Evolutionary conservation across 768 basidiomycete species (phyloP), one percentile per base, ranked within the genome.

Genomic region (Boletus rex-veris): DNA sequence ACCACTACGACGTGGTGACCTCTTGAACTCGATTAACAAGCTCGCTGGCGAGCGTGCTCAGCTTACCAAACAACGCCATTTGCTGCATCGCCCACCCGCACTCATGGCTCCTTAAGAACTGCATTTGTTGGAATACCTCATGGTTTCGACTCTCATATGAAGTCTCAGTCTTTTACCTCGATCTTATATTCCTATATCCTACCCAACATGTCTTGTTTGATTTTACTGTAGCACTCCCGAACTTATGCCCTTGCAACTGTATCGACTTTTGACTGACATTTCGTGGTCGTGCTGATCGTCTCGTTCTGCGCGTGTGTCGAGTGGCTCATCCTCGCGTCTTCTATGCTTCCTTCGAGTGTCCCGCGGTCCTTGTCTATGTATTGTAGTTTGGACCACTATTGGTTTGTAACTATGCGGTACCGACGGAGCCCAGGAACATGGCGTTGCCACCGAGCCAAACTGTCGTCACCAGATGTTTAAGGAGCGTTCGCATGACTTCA

Each of bases 21-120:
- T 92, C 7, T 70, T 90, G 55, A 91, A 91, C 53, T 82, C 89
- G 15, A 92, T 92, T 65, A 85, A 85, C 64, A 88, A 88, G 69
- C 80, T 91, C 44, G 88, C 86, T 14, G 78, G 83, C 53, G 86
- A 88, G 66, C 80, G 83, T 9, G 73, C 68, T n/a, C 67, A 69
- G 37, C 54, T 65, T 36, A 48, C 57, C 35, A 72, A 68, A 48
- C 69, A 72, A 42, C 71, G 60, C 1, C 69, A 65, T 48, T 48
- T 71, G 12, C 43, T 71, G 33, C 69, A 72, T 26, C 55, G 69
- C 50, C 71, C 71, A 2, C 69, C 71, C 11, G 65, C 71, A 30
- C 60, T 70, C 28, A 65, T 65, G 71, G 51, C 59, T 15, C 53
- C 63, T 53, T 68, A 53, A 53, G 51, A 51, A 21, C 28, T 37